Evolutionary conservation across 208 protist genomes (phyloP).

Genomic region (Leishmania mexicana): DNA sequence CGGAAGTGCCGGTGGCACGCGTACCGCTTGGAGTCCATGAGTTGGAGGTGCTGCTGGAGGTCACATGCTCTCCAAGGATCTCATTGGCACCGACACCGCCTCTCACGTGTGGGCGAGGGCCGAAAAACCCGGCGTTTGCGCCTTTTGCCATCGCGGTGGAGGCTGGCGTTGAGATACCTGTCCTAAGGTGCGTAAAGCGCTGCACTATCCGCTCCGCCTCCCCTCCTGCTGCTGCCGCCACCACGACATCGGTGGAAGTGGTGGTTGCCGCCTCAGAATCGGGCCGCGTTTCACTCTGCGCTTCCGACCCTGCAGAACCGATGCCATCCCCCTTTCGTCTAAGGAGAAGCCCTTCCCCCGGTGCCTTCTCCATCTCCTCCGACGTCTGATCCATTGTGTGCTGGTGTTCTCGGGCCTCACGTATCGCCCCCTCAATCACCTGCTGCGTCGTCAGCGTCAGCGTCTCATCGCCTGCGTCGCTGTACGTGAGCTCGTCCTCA

Average conservation of each 20-base stretch:
- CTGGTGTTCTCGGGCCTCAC: conserved; percentile 2
- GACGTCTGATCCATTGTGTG: not conserved
- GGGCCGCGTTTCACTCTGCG: not conserved
- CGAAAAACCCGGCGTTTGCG: not conserved
- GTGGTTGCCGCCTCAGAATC: not conserved
- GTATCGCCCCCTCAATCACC: not conserved
- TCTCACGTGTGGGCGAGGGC: not conserved
- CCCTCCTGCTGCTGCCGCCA: not conserved
- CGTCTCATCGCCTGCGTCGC: conserved; percentile 8
- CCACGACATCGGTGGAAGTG: not conserved
- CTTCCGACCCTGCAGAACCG: not conserved
- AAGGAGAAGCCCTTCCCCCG: not conserved
- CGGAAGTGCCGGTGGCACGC: not conserved
- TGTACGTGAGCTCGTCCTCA: conserved; percentile 1
- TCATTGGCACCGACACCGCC: not conserved
- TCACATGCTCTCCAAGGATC: not conserved
- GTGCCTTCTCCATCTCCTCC: not conserved
- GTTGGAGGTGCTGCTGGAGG: not conserved
- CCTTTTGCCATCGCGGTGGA: not conserved
- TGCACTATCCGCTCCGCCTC: not conserved
- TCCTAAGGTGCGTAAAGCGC: not conserved
- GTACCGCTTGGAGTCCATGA: not conserved
- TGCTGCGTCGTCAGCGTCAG: conserved; percentile 6
- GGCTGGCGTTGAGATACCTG: not conserved
- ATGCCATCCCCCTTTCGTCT: not conserved